Evolutionary conservation across 192 early-diverging fungal genomes (phyloP).

Genomic region (Rhizoclosmatium globosum): DNA sequence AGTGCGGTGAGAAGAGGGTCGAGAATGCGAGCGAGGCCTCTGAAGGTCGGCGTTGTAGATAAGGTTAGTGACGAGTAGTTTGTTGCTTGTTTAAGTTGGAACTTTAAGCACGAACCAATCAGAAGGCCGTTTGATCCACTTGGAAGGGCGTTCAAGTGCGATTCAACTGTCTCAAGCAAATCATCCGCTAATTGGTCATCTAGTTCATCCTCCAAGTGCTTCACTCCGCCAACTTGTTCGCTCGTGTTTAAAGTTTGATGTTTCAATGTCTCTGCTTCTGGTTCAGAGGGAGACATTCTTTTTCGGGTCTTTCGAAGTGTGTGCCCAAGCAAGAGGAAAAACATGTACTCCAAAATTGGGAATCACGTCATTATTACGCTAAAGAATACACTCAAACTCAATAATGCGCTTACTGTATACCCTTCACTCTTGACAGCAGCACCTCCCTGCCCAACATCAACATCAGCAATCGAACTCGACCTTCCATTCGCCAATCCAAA

Average conservation of each 20-base stretch:
- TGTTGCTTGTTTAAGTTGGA: too few relatives aligned
- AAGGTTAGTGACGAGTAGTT: too few relatives aligned
- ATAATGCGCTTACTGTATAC: neutral
- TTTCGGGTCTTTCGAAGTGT: too few relatives aligned
- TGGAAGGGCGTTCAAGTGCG: neutral
- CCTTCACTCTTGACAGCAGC: neutral
- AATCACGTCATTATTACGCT: neutral
- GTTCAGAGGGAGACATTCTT: too few relatives aligned
- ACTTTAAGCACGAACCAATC: neutral
- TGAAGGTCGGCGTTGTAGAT: neutral
- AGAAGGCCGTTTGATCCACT: neutral
- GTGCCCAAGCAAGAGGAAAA: too few relatives aligned
- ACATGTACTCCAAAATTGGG: neutral
- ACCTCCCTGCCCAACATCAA: neutral
- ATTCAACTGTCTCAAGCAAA: constrained; percentile 4
- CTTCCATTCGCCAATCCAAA: constrained; percentile 21
- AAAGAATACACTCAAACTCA: neutral
- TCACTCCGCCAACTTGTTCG: too few relatives aligned
- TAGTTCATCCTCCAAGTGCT: neutral
- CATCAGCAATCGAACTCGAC: neutral
- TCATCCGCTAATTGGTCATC: constrained; percentile 4
- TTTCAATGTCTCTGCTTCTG: too few relatives aligned
- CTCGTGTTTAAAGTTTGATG: too few relatives aligned
- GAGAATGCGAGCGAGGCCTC: neutral
- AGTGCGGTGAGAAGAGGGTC: neutral